Evolutionary conservation across 2,329 filamentous ascomycete species (phyloP), one percentile per base, ranked within the genome.

Genomic region (Penicillium sp.): DNA sequence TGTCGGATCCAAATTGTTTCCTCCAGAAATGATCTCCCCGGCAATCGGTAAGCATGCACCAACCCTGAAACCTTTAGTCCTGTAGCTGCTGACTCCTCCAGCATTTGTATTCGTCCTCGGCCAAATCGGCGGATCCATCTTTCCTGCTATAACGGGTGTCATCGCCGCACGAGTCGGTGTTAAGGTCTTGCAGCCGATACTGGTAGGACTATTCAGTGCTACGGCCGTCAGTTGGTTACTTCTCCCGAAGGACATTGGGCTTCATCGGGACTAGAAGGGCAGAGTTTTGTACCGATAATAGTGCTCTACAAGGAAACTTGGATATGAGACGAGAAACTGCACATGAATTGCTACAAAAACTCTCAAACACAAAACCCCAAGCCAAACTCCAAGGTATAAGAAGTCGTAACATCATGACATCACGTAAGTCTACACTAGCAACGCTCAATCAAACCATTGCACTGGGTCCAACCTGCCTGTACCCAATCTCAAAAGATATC

Each of bases 401-500:
- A 61, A 63, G 35, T 71, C 69, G 59, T 70, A 56, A 66, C 57
- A 59, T 71, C 67, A 49, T 69, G 50, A 66, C 57, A 65, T 61
- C 67, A 60, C 59, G 33, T 59, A 44, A 38, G 35, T 30, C 28
- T 26, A 47, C 28, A 28, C n/a, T 24, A 57, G 30, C 28, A 54
- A 65, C 55, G 26, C 35, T 22, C 15, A 19, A 35, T 28, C 4
- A 22, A 22, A 26, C 55, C 55, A 26, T 37, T 42, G 7, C 44
- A 47, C n/a, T n/a, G n/a, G n/a, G n/a, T n/a, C n/a, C n/a, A n/a
- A n/a, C n/a, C n/a, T n/a, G n/a, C n/a, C n/a, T n/a, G n/a, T n/a
- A 15, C 28, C 30, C 22, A 47, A 13, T 8, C n/a, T 76, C 64
- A 81, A 60, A 81, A 81, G 9, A 79, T 73, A 62, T 80, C 79